Base-by-base conservation (phyloP, 108 stramenopile species). In the Fragilariopsis cylindrus region DNA sequence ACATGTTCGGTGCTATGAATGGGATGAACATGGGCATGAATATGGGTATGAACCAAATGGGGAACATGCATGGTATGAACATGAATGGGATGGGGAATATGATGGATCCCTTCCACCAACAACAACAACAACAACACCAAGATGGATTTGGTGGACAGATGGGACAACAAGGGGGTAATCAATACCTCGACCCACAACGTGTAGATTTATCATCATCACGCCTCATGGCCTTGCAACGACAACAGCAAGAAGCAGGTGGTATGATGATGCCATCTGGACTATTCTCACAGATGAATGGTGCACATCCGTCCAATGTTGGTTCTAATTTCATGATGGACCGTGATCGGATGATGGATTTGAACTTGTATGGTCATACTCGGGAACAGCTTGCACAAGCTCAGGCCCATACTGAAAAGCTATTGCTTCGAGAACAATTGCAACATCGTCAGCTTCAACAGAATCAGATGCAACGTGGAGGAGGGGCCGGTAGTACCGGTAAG, bases 141-240 rank as follows among this genome's bases (percentile, higher is more conserved):
- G 67, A 69, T 62, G 18, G 21, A 48, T 69, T 16, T 48, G 30
- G 71, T 30, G 5, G 60, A 47, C 6, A 30, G 16, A 41, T 69
- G 57, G 43, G 57, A 45, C 3, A 30, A 30, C 30, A 30, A 30
- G 30, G 30, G 30, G 30, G 30, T 30, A 30, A 30, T 30, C 43
- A 63, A 13, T 63, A 63, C 39, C 42, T 63, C 42, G 65, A 76
- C 30, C 66, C 42, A 19, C 75, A 76, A 44, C 55, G 75, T 5
- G 44, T 76, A 2, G 75, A 76, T n/a, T 50, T 53, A 13, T 60
- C 76, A n/a, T 64, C 76, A 3, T 76, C 76, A 5, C 44, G 56
- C 4, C 58, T 76, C 5, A 44, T 66, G 5, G 57, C 69, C 21
- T 62, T 64, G 5, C 69, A 70, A 15, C 76, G 69, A 49, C 58